Percentiles rank a stretch among this genome's conserved stretches.
Conservation (phyloP, 2,329 filamentous ascomycete species). For the Berkeleyomyces rouxiae region DNA sequence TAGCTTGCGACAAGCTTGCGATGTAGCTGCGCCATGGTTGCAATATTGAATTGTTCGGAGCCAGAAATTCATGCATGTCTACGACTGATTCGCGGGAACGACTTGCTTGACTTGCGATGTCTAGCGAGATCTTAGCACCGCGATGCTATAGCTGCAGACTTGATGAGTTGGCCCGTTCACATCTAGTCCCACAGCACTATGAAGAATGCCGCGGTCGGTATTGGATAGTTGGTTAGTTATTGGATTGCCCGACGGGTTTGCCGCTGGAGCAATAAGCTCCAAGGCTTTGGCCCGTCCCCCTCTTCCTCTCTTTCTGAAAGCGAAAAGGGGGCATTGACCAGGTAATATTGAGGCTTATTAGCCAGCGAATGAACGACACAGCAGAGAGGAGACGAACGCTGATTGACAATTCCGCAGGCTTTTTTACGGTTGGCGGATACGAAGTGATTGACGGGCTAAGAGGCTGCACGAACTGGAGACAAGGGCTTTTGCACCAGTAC, state of each 20-base stretch:
- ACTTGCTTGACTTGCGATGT: background rate
- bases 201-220: background rate
- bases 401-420: background rate
- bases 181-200: background rate
- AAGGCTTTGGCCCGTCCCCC: background rate
- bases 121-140: no score
- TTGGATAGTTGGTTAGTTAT: background rate
- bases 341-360: background rate
- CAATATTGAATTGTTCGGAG: no score
- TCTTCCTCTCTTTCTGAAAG: background rate
- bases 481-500: background rate
- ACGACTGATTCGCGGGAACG: no score
- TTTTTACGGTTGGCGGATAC: background rate
- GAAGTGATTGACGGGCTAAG: background rate
- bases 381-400: background rate
- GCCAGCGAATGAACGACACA: background rate
- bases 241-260: background rate
- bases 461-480: background rate
- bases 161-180: background rate
- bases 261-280: constrained; percentile 3
- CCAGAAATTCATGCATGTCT: no score
- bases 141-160: background rate
- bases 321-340: background rate
- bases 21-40: no score
- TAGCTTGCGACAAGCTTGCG: no score